Evolutionary conservation across 768 basidiomycete species (phyloP), one percentile per base, ranked within the genome.

Genomic region (Lentinula detonsa): DNA sequence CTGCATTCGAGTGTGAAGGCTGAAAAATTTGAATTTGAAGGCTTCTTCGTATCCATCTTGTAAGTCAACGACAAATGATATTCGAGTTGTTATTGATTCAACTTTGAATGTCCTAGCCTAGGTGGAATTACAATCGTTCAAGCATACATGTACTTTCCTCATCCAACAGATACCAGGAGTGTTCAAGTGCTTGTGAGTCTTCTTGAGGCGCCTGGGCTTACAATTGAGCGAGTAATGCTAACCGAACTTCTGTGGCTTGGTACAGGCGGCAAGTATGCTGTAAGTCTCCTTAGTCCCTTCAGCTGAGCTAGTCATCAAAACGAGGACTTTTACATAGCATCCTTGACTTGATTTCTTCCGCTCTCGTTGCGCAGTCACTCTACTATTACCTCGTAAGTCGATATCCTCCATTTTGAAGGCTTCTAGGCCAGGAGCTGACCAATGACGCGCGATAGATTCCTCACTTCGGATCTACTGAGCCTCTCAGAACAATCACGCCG

Each of bases 331-430:
- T 13, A 23, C 31, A n/a, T 40, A 72, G 67, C 28, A 45, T 71
- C 31, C 65, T 80, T 23, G 78, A 81, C 49, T 49, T 80, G 8
- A 59, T 68, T 0, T 79, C 78, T 1, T 76, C 78, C 1, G 67
- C 67, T 23, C 67, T 81, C 11, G 72, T 78, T 9, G 76, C 75
- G 1, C 75, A 80, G 63, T 77, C 77, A 2, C 68, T 81, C 31
- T 79, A 78, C 64, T 76, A 77, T 62, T 81, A 81, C 61, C 66
- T 79, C 57, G 79, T 78, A 52, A 42, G 69, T 62, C 15, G 28
- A 23, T 7, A 18, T 31, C 5, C 53, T 28, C 5, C 9, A 5
- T 13, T 51, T 23, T 23, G 2, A 46, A 46, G 7, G 21, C 18
- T 45, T 16, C 56, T n/a, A 28, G 11, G 18, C 42, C 4, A 46